phyloP scores from a whole-genome alignment of 768 basidiomycete genomes.

The Russula olivacea region DNA sequence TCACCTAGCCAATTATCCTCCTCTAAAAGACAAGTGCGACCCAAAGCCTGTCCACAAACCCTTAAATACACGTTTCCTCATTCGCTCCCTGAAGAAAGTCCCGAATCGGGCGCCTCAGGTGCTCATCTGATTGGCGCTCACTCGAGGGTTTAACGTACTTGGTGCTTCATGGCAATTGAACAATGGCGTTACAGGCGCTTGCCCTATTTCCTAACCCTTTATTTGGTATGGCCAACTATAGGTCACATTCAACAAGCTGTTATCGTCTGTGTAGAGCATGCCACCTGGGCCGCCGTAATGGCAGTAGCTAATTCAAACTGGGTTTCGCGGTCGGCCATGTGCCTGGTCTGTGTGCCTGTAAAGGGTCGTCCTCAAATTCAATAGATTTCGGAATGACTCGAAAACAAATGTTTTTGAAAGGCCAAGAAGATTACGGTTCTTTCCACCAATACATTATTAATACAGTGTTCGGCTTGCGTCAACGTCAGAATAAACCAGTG shows the following conservation, averaged over 20 bases:
- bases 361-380: neutral
- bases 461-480: constrained; percentile 7
- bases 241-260: neutral
- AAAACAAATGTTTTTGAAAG: neutral
- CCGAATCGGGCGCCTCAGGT: neutral
- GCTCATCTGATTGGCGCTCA: neutral
- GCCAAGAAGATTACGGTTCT: neutral
- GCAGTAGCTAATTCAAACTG: neutral
- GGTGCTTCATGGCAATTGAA: neutral
- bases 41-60: neutral
- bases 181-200: neutral
- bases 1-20: too few relatives aligned
- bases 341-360: neutral
- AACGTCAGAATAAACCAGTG: constrained; percentile 4
- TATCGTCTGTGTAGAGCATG: neutral
- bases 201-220: neutral
- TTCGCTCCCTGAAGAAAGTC: neutral
- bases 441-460: constrained; percentile 20
- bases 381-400: neutral
- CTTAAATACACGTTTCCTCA: neutral
- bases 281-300: neutral
- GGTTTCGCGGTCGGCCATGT: neutral
- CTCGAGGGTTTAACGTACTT: neutral
- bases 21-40: neutral
- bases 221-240: neutral